Percentiles rank a stretch among this genome's conserved stretches.
These are phyloP conservation scores for Phytophthora capsici DNA, from an alignment of 352 stramenopile species.

Conservation along the genomic window DNA sequence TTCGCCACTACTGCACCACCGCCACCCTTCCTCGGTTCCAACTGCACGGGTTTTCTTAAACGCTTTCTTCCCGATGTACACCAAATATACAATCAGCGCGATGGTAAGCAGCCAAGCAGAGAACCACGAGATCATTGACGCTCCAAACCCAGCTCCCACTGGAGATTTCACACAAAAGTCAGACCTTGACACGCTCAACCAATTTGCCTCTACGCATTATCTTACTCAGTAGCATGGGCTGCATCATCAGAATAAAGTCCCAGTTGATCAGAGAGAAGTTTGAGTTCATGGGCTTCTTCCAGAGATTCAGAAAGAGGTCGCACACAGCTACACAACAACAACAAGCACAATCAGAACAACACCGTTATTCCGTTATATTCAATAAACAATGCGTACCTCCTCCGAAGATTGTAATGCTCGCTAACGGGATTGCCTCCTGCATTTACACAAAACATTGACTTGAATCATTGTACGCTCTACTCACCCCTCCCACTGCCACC, in stretches of 20 bases:
- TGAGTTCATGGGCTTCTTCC: conserved; percentile 41
- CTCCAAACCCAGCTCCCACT: conserved; percentile 60
- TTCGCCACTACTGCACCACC: conserved; percentile 38
- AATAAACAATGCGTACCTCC: conserved; percentile 41
- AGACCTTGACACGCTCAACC: not conserved
- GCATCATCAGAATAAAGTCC: conserved; percentile 95
- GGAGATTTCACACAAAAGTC: conserved; percentile 12
- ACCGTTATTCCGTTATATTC: not conserved
- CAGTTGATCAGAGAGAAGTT: conserved; percentile 91
- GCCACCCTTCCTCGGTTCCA: conserved; percentile 80
- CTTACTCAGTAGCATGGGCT: conserved; percentile 78
- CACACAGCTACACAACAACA: conserved; percentile 30
- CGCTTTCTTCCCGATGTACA: conserved; percentile 75
- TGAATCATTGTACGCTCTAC: not conserved
- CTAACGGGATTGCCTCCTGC: conserved; percentile 89
- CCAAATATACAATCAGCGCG: conserved; percentile 85
- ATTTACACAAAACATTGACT: conserved; percentile 2
- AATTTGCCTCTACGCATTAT: not conserved
- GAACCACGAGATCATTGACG: conserved; percentile 89
- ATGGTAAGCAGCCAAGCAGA: conserved; percentile 81
- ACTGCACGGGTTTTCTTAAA: conserved; percentile 81
- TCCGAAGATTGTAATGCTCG: conserved; percentile 92
- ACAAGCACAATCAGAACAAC: not conserved
- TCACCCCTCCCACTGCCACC: not conserved
- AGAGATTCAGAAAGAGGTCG: conserved; percentile 42